Evolutionary conservation across 2,329 filamentous ascomycete genomes (phyloP).

Genomic region (Phaeophleospora eucalypticola): DNA sequence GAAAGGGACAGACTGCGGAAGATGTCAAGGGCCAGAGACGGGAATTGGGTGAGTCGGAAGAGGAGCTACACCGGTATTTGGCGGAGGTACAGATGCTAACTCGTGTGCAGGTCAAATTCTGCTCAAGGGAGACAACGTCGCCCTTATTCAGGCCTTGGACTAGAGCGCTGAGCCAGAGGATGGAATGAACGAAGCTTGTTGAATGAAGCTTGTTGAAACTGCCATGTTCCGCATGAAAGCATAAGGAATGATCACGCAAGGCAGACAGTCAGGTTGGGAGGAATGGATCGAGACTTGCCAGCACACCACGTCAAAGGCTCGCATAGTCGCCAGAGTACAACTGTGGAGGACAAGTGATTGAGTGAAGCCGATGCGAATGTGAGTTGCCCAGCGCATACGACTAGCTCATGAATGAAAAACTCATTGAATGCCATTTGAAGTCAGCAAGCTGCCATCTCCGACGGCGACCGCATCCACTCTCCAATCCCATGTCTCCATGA

Average conservation of each 20-base stretch:
- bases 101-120: constrained; percentile 66
- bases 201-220: too few relatives aligned
- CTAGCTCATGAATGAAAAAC: constrained; percentile 34
- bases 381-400: constrained; percentile 15
- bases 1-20: constrained; percentile 19
- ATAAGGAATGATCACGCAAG: too few relatives aligned
- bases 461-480: constrained; percentile 61
- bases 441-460: constrained; percentile 29
- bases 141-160: constrained; percentile 58
- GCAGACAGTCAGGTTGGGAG: too few relatives aligned
- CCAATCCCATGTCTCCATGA: constrained; percentile 72
- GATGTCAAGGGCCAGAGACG: constrained; percentile 19
- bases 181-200: not conserved
- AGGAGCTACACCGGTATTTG: too few relatives aligned
- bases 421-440: constrained; percentile 66
- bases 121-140: constrained; percentile 84
- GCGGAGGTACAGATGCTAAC: constrained; percentile 10
- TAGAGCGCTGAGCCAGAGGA: not conserved
- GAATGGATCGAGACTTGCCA: not conserved
- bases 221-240: too few relatives aligned
- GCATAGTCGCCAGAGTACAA: not conserved
- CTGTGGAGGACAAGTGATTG: not conserved
- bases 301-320: too few relatives aligned
- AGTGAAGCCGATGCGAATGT: constrained; percentile 5
- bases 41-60: constrained; percentile 18